Percentiles rank a stretch among this genome's conserved stretches.
Conservation (phyloP, 352 stramenopile genomes). For the Pythium plurisporium region DNA sequence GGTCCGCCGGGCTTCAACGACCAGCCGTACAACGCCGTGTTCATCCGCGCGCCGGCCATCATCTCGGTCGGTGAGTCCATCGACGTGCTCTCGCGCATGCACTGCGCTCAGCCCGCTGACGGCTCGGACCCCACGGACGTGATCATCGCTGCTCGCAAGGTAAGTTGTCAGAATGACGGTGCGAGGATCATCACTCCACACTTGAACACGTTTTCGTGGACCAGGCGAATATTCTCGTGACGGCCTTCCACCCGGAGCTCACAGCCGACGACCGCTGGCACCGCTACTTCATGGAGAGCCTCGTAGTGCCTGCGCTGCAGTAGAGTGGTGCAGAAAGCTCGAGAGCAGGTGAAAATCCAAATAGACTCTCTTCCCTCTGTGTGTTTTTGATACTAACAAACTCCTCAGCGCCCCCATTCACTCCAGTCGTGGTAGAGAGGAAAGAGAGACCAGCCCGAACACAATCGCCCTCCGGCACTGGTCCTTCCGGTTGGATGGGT, state of each 20-base stretch:
- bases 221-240: constrained; percentile 91
- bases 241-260: constrained; percentile 95
- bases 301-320: constrained; percentile 50
- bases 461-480: not conserved
- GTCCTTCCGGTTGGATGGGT: not conserved
- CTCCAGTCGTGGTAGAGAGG: not conserved
- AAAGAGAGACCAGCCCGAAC: not conserved
- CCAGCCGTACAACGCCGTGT: constrained; percentile 91
- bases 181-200: constrained; percentile 2
- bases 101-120: constrained; percentile 61
- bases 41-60: constrained; percentile 96
- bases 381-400: constrained; percentile 23
- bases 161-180: constrained; percentile 21
- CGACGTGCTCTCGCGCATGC: constrained; percentile 88
- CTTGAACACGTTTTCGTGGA: constrained; percentile 3
- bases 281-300: constrained; percentile 89
- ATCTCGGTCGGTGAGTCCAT: constrained; percentile 88
- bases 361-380: constrained; percentile 20
- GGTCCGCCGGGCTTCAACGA: constrained; percentile 51
- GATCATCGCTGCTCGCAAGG: constrained; percentile 77
- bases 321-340: constrained; percentile 8
- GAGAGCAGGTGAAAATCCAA: constrained; percentile 16
- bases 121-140: constrained; percentile 75
- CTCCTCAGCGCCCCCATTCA: not conserved
- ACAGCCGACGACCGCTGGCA: constrained; percentile 93